Percentiles rank a stretch among this genome's conserved stretches.
phyloP scores from a whole-genome alignment of 495 filamentous ascomycete species.

The Podospora comata region DNA sequence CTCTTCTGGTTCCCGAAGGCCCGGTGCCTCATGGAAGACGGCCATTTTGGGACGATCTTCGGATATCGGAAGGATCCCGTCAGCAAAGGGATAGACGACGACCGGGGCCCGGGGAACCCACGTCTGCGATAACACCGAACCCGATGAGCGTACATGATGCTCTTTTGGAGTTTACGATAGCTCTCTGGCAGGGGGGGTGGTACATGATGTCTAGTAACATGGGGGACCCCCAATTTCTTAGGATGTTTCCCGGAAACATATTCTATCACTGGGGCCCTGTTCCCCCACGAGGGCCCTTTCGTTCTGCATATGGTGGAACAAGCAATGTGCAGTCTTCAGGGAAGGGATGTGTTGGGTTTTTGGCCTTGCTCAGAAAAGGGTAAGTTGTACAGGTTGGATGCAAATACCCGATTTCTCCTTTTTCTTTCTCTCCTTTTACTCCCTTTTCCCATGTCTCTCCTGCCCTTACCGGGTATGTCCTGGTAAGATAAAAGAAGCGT shows the following conservation, averaged over 20 bases:
- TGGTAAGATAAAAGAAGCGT: not conserved
- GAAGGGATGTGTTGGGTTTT: not conserved
- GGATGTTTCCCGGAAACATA: not conserved
- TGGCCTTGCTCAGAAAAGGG: not conserved
- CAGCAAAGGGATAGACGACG: not conserved
- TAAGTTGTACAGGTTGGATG: constrained; percentile 1
- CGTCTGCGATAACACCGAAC: not conserved
- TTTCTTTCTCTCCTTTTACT: not conserved
- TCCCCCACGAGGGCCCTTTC: not conserved
- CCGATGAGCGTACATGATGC: not conserved
- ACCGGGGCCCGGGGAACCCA: not conserved
- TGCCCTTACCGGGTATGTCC: not conserved
- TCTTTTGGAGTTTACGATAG: not conserved
- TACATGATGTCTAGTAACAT: not conserved
- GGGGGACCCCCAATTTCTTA: not conserved
- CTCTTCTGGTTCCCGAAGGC: not conserved
- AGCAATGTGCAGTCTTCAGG: not conserved
- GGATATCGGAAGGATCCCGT: not conserved
- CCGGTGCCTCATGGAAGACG: not conserved
- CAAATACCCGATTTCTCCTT: constrained; percentile 1
- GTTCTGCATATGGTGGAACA: not conserved
- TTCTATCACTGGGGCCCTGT: not conserved
- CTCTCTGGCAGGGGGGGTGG: not conserved
- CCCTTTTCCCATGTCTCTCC: too few relatives aligned
- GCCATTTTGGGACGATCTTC: not conserved